Evolutionary conservation across 345 rosid species (phyloP).

Genomic region (Aquilaria sinensis): DNA sequence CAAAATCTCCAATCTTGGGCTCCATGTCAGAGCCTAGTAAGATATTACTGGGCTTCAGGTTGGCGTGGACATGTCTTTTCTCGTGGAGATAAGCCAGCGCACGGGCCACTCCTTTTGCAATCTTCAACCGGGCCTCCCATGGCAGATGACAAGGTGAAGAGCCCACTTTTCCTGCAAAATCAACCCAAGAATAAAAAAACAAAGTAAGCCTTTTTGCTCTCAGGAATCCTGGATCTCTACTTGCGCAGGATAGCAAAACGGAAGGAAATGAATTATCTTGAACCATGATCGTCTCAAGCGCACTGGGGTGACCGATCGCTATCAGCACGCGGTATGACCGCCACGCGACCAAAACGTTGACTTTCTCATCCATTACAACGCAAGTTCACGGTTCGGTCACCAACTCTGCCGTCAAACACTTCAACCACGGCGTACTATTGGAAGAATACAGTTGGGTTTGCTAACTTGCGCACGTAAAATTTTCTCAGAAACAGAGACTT

Average conservation of each 20-base stretch:
- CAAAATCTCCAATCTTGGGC: conserved; percentile 82
- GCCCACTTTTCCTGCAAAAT: conserved; percentile 68
- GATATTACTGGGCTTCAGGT: conserved; percentile 83
- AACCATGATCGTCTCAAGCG: conserved; percentile 12
- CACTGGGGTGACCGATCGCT: conserved; percentile 30
- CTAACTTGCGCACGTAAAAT: conserved; percentile 24
- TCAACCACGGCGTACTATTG: conserved; percentile 20
- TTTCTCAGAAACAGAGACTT: conserved; percentile 21
- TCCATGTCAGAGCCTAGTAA: conserved; percentile 71
- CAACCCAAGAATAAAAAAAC: conserved; percentile 5
- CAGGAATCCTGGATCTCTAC: background rate
- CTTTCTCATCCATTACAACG: conserved; percentile 43
- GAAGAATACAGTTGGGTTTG: background rate
- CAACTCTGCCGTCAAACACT: conserved; percentile 39
- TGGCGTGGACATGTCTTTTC: conserved; percentile 82
- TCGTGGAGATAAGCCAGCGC: conserved; percentile 82
- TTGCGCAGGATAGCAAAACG: background rate
- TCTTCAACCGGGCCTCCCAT: conserved; percentile 85
- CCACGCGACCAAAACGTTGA: conserved; percentile 31
- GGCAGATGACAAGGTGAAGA: conserved; percentile 79
- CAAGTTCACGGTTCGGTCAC: conserved; percentile 32
- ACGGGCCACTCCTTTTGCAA: conserved; percentile 74
- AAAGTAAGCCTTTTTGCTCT: background rate
- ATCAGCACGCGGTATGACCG: background rate
- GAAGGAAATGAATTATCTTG: background rate